phyloP scores from a whole-genome alignment of 176 grass and related monocot species.

The Oryza brachyantha region DNA sequence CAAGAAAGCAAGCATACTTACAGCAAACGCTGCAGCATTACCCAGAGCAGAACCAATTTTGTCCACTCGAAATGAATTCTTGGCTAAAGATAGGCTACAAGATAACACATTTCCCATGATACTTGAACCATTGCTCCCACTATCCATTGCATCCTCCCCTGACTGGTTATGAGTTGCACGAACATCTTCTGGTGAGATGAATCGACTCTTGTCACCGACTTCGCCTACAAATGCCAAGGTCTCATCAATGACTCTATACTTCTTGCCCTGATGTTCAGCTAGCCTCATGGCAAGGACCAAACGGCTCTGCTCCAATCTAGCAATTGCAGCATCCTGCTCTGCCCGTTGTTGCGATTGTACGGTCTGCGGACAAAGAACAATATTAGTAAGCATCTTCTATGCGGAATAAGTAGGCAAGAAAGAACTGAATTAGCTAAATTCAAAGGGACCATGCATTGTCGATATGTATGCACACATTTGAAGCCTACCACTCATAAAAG shows the following conservation, averaged over 20 bases:
- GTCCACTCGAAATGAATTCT: slow-evolving; percentile 49
- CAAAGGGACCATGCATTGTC: background rate
- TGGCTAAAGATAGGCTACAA: slow-evolving; percentile 54
- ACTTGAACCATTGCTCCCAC: slow-evolving; percentile 37
- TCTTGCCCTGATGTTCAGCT: slow-evolving; percentile 73
- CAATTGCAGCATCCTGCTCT: slow-evolving; percentile 71
- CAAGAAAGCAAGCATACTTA: slow-evolving; percentile 78
- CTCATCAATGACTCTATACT: slow-evolving; percentile 74
- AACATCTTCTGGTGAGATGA: slow-evolving; percentile 52
- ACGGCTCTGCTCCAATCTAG: slow-evolving; percentile 84
- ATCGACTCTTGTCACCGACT: slow-evolving; percentile 48
- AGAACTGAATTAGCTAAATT: slow-evolving; percentile 8
- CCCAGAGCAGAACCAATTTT: slow-evolving; percentile 50
- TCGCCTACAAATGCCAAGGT: slow-evolving; percentile 73
- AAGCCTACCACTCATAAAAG: background rate
- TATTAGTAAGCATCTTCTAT: background rate
- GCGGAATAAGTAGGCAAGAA: background rate
- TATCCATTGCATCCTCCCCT: slow-evolving; percentile 34
- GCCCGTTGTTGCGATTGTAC: slow-evolving; percentile 81
- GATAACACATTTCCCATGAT: slow-evolving; percentile 54
- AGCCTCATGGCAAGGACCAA: slow-evolving; percentile 66
- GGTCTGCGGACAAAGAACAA: slow-evolving; percentile 44
- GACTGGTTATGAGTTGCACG: slow-evolving; percentile 22
- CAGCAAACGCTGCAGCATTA: slow-evolving; percentile 68
- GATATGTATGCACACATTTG: background rate